Percentiles rank a stretch among this genome's conserved stretches.
Conservation (phyloP, 108 stramenopile species). For the Aurantiochytrium sp. region DNA sequence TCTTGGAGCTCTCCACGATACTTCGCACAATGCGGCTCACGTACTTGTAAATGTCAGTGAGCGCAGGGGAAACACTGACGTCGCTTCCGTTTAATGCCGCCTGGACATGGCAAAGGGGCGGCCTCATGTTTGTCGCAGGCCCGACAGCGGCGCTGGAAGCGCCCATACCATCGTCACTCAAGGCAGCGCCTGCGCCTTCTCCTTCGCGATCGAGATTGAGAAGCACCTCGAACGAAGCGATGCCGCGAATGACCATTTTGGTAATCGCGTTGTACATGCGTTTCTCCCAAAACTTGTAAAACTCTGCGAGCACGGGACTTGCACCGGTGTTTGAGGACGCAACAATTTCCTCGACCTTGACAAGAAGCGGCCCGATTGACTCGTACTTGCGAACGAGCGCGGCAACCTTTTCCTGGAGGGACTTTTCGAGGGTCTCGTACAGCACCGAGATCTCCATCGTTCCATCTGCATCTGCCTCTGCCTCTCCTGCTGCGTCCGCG, state of each 20-base stretch:
- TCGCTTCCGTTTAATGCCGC: conserved; percentile 50
- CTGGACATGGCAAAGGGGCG: conserved; percentile 47
- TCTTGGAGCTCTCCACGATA: conserved; percentile 46
- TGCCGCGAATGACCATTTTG: conserved; percentile 48
- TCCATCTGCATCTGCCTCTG: background rate
- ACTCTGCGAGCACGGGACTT: conserved; percentile 37
- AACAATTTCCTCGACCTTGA: conserved; percentile 56
- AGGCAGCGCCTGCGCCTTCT: background rate
- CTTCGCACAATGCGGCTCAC: conserved; percentile 37
- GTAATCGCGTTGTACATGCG: conserved; percentile 61
- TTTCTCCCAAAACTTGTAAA: conserved; percentile 64
- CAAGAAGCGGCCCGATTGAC: conserved; percentile 45
- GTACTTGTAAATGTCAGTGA: conserved; percentile 52
- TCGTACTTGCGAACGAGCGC: conserved; percentile 51
- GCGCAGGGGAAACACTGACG: conserved; percentile 47
- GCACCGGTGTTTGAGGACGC: conserved; percentile 44
- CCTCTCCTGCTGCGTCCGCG: background rate
- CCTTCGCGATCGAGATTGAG: conserved; percentile 21
- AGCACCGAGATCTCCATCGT: conserved; percentile 46
- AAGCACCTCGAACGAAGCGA: conserved; percentile 53
- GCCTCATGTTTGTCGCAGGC: background rate
- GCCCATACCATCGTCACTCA: background rate
- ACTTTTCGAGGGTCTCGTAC: conserved; percentile 50
- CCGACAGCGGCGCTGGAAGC: background rate
- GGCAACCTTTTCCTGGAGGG: conserved; percentile 40